phyloP scores from a whole-genome alignment of 1,139 yeast species.

The Nakaseomyces uthaithaninus region DNA sequence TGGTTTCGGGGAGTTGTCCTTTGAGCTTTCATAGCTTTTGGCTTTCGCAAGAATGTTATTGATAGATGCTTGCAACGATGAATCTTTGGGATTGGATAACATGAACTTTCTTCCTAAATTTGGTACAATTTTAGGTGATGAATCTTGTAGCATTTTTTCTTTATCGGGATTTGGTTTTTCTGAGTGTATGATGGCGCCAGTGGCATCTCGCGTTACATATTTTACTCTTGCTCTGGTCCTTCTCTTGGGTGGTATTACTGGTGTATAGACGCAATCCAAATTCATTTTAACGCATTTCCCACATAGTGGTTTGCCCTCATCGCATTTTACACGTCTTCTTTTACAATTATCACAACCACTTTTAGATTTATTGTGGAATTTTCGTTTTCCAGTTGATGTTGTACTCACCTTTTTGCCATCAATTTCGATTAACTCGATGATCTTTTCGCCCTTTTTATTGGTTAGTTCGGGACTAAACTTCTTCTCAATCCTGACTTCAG shows the following conservation, averaged over 20 bases:
- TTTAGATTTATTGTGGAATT: constrained; percentile 79
- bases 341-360: constrained; percentile 88
- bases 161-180: constrained; percentile 5
- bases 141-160: background rate
- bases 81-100: constrained; percentile 5
- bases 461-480: background rate
- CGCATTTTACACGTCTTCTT: constrained; percentile 83
- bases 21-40: background rate
- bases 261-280: constrained; percentile 58
- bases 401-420: constrained; percentile 35
- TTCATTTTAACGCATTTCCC: constrained; percentile 71
- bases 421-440: constrained; percentile 27
- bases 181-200: constrained; percentile 9
- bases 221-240: constrained; percentile 14
- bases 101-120: constrained; percentile 3
- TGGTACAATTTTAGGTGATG: background rate
- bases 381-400: constrained; percentile 45
- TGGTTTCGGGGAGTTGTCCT: background rate
- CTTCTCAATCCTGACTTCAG: constrained; percentile 2
- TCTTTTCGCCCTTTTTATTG: constrained; percentile 16
- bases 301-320: constrained; percentile 75
- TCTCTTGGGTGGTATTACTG: constrained; percentile 20
- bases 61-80: constrained; percentile 2
- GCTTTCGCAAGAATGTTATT: constrained; percentile 3
- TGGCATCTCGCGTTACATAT: constrained; percentile 15